Conservation (phyloP, 805 yeast species). For the Spencermartinsiella europaea region DNA sequence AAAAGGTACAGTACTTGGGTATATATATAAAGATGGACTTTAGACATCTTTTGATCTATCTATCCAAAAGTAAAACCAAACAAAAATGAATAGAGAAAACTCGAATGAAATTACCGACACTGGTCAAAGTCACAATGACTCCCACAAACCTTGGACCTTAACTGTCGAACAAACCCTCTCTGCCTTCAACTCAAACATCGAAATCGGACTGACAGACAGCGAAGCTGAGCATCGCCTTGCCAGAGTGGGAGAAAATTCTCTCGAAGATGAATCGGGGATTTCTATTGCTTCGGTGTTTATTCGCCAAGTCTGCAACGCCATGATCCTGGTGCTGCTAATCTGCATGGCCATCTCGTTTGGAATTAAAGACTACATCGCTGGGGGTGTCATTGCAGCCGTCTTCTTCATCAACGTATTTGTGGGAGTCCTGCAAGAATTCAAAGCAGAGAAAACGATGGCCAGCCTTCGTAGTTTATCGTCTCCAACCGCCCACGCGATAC, state of each 20-base stretch:
- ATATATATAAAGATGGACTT: too few relatives aligned
- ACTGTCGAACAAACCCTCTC: slow-evolving; percentile 36
- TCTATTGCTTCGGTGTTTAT: slow-evolving; percentile 51
- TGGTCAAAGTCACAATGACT: not conserved
- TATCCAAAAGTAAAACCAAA: too few relatives aligned
- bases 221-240: slow-evolving; percentile 30
- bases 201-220: slow-evolving; percentile 43
- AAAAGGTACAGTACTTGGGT: too few relatives aligned
- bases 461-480: slow-evolving; percentile 61
- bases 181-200: slow-evolving; percentile 38
- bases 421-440: slow-evolving; percentile 65
- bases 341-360: slow-evolving; percentile 69
- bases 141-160: slow-evolving; percentile 22
- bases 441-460: slow-evolving; percentile 77
- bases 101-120: not conserved
- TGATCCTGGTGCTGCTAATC: slow-evolving; percentile 66
- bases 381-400: slow-evolving; percentile 73
- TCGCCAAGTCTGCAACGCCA: slow-evolving; percentile 70
- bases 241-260: slow-evolving; percentile 51
- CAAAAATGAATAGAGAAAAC: too few relatives aligned
- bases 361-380: slow-evolving; percentile 73
- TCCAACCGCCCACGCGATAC: slow-evolving; percentile 62
- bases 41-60: too few relatives aligned
- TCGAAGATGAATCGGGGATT: slow-evolving; percentile 56
- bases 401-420: slow-evolving; percentile 57